phyloP scores from a whole-genome alignment of 1,139 yeast genomes.

The Suhomyces coccinellae region DNA sequence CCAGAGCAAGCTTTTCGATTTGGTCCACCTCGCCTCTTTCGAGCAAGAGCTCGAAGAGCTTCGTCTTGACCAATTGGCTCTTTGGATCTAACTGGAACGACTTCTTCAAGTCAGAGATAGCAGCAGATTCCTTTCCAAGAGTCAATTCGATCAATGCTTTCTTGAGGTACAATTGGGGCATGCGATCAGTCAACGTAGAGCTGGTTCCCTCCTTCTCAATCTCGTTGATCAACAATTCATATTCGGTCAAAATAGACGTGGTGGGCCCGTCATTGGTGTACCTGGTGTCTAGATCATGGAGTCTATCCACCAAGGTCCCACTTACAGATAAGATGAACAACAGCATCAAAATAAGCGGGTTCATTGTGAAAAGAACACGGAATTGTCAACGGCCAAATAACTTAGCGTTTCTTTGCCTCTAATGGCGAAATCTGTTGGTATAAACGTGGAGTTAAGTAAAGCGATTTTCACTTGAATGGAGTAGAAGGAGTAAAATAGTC shows the following conservation, averaged over 20 bases:
- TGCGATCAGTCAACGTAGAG: slow-evolving; percentile 5
- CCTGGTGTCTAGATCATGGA: slow-evolving; percentile 12
- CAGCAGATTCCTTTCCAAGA: slow-evolving; percentile 47
- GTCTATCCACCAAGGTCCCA: slow-evolving; percentile 7
- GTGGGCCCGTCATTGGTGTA: slow-evolving; percentile 29
- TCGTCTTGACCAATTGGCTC: slow-evolving; percentile 44
- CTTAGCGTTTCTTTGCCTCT: too few relatives aligned
- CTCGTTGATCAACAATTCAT: slow-evolving; percentile 23
- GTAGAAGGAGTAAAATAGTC: background rate
- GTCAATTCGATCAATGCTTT: slow-evolving; percentile 55
- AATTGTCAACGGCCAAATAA: too few relatives aligned
- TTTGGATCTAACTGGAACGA: slow-evolving; percentile 43
- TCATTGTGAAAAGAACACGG: slow-evolving; percentile 1
- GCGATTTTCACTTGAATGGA: too few relatives aligned
- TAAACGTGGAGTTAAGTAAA: too few relatives aligned
- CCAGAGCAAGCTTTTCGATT: slow-evolving; percentile 9
- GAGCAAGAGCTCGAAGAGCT: slow-evolving; percentile 44
- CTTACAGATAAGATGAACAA: slow-evolving; percentile 7
- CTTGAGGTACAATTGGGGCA: slow-evolving; percentile 48
- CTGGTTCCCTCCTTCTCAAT: slow-evolving; percentile 9
- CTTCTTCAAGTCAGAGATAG: slow-evolving; percentile 46
- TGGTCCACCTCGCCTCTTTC: slow-evolving; percentile 44
- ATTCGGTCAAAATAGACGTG: slow-evolving; percentile 24
- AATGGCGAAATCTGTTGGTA: too few relatives aligned
- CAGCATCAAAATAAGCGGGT: slow-evolving; percentile 3